phyloP scores from a whole-genome alignment of 768 basidiomycete genomes.

The Mycena metata region DNA sequence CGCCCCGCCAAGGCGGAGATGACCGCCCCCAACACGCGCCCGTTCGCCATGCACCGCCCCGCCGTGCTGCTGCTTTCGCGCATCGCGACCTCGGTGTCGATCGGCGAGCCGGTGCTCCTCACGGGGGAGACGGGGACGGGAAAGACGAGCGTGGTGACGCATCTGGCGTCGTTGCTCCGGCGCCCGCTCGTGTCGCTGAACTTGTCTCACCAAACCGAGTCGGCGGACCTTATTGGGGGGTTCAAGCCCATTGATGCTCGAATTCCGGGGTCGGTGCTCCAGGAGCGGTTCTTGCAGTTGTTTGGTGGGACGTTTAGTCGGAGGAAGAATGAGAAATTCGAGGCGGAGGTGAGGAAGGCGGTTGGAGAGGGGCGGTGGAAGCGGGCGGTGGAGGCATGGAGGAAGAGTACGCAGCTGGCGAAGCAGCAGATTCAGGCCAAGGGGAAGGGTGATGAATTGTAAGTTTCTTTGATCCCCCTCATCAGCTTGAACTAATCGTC shows the following conservation, averaged over 20 bases:
- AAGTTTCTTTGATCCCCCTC: neutral
- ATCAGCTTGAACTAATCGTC: neutral
- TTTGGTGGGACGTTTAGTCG: constrained; percentile 92
- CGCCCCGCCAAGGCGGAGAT: constrained; percentile 55
- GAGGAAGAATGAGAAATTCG: constrained; percentile 89
- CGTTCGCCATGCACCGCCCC: constrained; percentile 92
- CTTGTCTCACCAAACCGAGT: constrained; percentile 95
- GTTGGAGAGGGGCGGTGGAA: constrained; percentile 89
- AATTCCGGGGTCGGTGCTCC: constrained; percentile 77
- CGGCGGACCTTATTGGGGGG: constrained; percentile 93
- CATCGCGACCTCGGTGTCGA: constrained; percentile 78
- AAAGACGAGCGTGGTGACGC: constrained; percentile 93
- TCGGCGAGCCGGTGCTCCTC: constrained; percentile 87
- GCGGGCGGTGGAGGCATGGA: constrained; percentile 86
- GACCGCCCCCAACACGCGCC: constrained; percentile 56
- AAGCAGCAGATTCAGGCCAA: constrained; percentile 68
- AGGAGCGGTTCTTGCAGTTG: constrained; percentile 81
- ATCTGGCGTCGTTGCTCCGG: constrained; percentile 84
- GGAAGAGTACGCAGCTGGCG: constrained; percentile 79
- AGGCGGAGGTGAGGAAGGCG: constrained; percentile 84
- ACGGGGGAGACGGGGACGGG: constrained; percentile 99
- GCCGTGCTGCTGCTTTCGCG: constrained; percentile 85
- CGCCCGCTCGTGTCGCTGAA: constrained; percentile 90
- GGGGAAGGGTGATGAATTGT: constrained; percentile 33
- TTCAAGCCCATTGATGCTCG: constrained; percentile 96